A percentile compares a stretch with the other conserved stretches of the same genome.
These are phyloP conservation scores for Cucurbita maxima DNA, from an alignment of 306 rosid species.

Conservation along the genomic window DNA sequence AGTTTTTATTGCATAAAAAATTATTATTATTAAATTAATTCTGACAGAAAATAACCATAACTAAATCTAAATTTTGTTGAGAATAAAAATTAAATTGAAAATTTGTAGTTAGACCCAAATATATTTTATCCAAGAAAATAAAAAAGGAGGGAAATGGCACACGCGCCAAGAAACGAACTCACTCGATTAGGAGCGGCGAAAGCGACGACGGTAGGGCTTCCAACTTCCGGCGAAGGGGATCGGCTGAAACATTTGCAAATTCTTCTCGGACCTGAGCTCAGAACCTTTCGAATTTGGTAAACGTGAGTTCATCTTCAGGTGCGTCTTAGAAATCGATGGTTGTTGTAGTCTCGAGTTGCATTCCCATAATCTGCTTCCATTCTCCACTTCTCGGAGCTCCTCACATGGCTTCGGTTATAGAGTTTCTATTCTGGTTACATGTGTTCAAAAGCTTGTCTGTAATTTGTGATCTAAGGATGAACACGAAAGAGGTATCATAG, in stretches of 20 bases:
- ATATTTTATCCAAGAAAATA: background rate
- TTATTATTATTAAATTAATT: too few species aligned
- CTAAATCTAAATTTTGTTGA: too few species aligned
- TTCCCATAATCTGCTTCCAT: background rate
- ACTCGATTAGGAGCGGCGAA: background rate
- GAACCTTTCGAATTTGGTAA: background rate
- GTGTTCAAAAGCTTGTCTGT: background rate
- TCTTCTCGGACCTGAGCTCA: background rate
- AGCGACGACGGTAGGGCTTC: background rate
- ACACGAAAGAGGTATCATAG: slow-evolving; percentile 33
- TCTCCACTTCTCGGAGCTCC: background rate
- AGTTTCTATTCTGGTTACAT: background rate
- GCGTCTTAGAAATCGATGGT: background rate
- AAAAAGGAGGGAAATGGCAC: background rate
- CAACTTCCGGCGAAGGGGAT: background rate
- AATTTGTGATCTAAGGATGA: slow-evolving; percentile 22
- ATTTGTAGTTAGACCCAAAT: too few species aligned
- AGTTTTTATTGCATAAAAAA: too few species aligned
- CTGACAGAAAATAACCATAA: too few species aligned
- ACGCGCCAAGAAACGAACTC: background rate
- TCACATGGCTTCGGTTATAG: background rate
- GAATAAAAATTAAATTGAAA: too few species aligned
- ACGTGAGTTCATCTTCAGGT: background rate
- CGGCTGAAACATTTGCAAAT: background rate
- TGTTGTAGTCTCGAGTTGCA: background rate